Base-by-base conservation (phyloP, 2,329 filamentous ascomycete species). In the Neopestalotiopsis clavispora region DNA sequence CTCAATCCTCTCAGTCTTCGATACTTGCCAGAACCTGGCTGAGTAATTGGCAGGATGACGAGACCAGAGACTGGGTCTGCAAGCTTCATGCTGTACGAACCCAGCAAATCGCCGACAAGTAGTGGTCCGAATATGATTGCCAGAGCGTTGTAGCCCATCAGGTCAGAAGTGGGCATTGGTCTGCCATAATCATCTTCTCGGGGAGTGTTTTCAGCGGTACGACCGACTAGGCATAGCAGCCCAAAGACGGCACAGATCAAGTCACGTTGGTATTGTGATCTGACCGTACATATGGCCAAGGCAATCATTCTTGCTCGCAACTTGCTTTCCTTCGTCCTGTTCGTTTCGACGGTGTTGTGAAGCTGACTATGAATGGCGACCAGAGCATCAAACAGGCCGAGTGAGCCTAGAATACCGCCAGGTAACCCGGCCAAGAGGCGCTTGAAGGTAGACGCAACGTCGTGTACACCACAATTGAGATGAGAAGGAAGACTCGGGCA, bases 381-480 rank as follows among this genome's bases (percentile, higher is more conserved):
- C 13, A 93, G 76, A 0, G 88, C 85, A 70, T 92, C 88, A 67
- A 92, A 91, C 0, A 92, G 76, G 1, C 83, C 77, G 14, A 91
- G 74, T 0, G 89, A 90, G 4, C 91, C 91, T 0, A 93, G 80
- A 56, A 93, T 89, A 0, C 91, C 91, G 0, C 90, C 90, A 0
- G 90, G 90, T 0, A 93, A 76, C 0, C 87, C 87, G 0, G 85
- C 84, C 0, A 93, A 80, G n/a, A 93, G 82, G 13, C 84, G 86
- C 74, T 92, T 92, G 78, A 93, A 92, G 0, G 88, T 84, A 1
- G 89, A 90, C 2, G 90, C 90, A 38, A 92, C 86, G 78, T 92
- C 91, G 70, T 92, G 89, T 3, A 89, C 82, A 6, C 86, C 84
- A 61, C 83, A 86, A 49, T 84, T 84, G 70, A 92, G 88, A 72